Base-by-base conservation (phyloP, 345 rosid species). In the Corchorus capsularis region DNA sequence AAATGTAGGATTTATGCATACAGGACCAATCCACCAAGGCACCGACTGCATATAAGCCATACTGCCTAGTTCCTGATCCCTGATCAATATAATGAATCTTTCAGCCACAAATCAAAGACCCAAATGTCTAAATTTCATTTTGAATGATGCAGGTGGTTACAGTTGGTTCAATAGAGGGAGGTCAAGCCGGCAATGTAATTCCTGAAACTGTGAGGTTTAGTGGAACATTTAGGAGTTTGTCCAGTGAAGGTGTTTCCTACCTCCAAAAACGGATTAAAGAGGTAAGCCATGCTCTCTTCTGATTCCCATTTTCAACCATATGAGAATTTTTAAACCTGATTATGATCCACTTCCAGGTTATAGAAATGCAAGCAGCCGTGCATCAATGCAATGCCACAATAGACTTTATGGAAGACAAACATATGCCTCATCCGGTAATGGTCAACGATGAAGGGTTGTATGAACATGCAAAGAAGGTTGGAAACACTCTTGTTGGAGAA, bases 161-260 rank as follows among this genome's bases (percentile, higher is more conserved):
- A 0, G 91, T 92, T 45, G 94, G 93, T 49, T 85, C 79, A 63
- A 81, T 90, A 11, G 82, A 83, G 62, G 97, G 94, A 47, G 97
- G 94, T 47, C 80, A 84, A 62, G 85, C 90, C 27, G 78, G 66
- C 62, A 92, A 90, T 19, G 88, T 90, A 63, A 88, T 87, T 71
- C 97, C 93, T 0, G 85, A 88, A 68, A 69, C 78, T 15, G 88
- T 84, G 0, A 85, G 69, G 67, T 90, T 90, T 27, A 86, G 86
- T 1, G 92, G 97, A 79, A 92, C 92, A 72, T 92, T 76, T 52
- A 80, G 93, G 74, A 90, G 94, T 74, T 75, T 88, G 84, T 86
- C 81, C 74, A 78, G 78, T 49, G 82, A 86, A 72, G 93, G 94
- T 2, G 83, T 92, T 64, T 72, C 77, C 17, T 83, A 84, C 85